A percentile compares a stretch with the other conserved stretches of the same genome.
These are phyloP conservation scores for Pyrrhoderma lamaoense DNA, from an alignment of 1,284 basidiomycete genomes.

Conservation along the genomic window DNA sequence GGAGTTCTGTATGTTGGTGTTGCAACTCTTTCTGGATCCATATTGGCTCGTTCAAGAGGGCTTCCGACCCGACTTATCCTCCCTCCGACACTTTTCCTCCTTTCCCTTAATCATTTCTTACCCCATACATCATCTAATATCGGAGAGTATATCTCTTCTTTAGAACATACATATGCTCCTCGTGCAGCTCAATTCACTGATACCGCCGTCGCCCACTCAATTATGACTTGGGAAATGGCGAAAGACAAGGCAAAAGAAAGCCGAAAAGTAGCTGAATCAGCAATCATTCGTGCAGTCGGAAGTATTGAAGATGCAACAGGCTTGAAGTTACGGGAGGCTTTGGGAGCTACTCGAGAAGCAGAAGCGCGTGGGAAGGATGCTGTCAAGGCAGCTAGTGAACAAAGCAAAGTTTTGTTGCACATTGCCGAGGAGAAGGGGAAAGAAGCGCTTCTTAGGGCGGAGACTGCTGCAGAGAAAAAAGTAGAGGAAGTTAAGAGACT, in stretches of 20 bases:
- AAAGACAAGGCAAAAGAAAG: slow-evolving; percentile 38
- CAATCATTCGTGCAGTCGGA: slow-evolving; percentile 44
- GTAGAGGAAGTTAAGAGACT: slow-evolving; percentile 12
- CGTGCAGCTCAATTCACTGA: slow-evolving; percentile 61
- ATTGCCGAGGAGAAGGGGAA: slow-evolving; percentile 22
- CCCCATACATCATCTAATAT: slow-evolving; percentile 72
- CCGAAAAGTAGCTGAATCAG: slow-evolving; percentile 36
- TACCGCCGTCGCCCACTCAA: slow-evolving; percentile 53
- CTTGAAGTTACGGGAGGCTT: slow-evolving; percentile 56
- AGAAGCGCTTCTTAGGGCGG: slow-evolving; percentile 17
- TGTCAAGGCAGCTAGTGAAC: slow-evolving; percentile 21
- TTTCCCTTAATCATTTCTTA: slow-evolving; percentile 71
- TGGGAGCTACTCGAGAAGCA: slow-evolving; percentile 35
- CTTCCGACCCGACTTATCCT: slow-evolving; percentile 60
- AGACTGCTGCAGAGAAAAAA: slow-evolving; percentile 1
- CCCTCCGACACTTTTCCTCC: slow-evolving; percentile 61
- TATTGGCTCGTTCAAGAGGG: slow-evolving; percentile 72
- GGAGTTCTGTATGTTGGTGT: slow-evolving; percentile 84
- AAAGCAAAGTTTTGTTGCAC: slow-evolving; percentile 10
- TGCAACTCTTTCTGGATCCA: slow-evolving; percentile 79
- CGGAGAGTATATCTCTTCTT: slow-evolving; percentile 52
- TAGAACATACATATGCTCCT: slow-evolving; percentile 70
- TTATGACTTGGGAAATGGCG: slow-evolving; percentile 48
- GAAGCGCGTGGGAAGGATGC: slow-evolving; percentile 22
- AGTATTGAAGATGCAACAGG: slow-evolving; percentile 65